Conservation (phyloP, 2,329 filamentous ascomycete genomes). For the Chrysosphaeria jannelii region DNA sequence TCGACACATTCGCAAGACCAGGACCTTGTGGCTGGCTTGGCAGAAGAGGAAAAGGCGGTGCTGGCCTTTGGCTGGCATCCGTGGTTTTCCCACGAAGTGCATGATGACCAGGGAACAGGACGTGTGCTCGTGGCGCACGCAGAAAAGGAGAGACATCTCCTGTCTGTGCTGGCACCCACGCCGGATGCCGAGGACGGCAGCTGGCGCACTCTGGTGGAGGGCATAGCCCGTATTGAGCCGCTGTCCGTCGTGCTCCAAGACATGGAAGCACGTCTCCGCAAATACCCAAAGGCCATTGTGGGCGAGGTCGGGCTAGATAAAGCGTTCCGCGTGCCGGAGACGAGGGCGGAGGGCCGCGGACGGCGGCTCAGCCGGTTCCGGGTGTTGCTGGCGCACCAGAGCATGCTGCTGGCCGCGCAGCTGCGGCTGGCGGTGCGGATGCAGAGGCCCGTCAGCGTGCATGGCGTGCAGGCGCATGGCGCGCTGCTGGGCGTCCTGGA, state of each 20-base stretch:
- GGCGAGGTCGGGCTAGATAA: conserved; percentile 58
- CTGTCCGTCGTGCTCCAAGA: conserved; percentile 13
- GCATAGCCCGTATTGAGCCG: conserved; percentile 27
- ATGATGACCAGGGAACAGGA: conserved; percentile 18
- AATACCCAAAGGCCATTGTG: conserved; percentile 29
- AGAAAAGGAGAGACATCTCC: conserved; percentile 30
- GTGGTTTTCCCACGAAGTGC: conserved; percentile 59
- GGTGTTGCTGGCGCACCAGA: conserved; percentile 40
- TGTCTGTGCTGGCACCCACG: conserved; percentile 26
- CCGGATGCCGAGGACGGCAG: conserved; percentile 10
- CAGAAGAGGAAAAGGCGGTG: conserved; percentile 16
- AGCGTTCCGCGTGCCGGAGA: conserved; percentile 39
- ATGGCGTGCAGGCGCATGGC: conserved; percentile 51
- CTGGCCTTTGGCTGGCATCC: conserved; percentile 72
- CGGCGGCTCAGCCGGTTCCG: conserved; percentile 34
- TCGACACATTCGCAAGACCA: conserved; percentile 49
- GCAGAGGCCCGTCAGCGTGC: conserved; percentile 33
- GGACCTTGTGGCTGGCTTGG: conserved; percentile 32
- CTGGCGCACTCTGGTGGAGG: conserved; percentile 14
- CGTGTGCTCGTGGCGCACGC: conserved; percentile 5
- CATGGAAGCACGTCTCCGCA: conserved; percentile 21
- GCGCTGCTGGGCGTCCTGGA: conserved; percentile 30
- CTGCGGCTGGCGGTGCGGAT: conserved; percentile 40
- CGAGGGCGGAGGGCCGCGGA: conserved; percentile 15
- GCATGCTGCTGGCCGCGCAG: conserved; percentile 31